phyloP scores from a whole-genome alignment of 352 stramenopile genomes.

The Hyphochytrium catenoides region DNA sequence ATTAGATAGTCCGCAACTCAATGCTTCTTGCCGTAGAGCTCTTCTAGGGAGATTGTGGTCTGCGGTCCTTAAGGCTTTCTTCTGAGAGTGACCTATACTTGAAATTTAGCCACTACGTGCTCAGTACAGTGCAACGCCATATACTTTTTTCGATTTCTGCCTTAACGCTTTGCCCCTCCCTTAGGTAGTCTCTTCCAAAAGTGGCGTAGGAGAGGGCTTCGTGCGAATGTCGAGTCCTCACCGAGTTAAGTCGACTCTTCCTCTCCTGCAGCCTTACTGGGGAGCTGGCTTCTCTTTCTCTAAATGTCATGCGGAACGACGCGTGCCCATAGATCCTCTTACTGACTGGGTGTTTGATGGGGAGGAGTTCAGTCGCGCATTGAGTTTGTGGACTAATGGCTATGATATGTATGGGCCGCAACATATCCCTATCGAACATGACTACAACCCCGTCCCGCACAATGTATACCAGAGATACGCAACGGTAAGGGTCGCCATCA shows the following conservation, averaged over 20 bases:
- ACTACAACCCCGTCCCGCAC: slow-evolving; percentile 15
- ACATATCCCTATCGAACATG: slow-evolving; percentile 27
- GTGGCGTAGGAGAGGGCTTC: neutral
- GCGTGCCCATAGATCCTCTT: slow-evolving; percentile 51
- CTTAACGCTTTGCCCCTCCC: no score
- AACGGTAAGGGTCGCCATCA: no score
- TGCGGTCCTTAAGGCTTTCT: no score
- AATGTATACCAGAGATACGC: no score
- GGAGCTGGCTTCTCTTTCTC: slow-evolving; percentile 45
- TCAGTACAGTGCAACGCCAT: no score
- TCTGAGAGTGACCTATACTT: no score
- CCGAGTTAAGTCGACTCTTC: slow-evolving; percentile 13
- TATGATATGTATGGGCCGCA: slow-evolving; percentile 66
- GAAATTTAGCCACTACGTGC: no score
- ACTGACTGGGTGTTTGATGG: slow-evolving; percentile 48
- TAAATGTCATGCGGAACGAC: slow-evolving; percentile 49
- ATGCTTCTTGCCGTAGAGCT: no score
- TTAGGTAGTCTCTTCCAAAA: slow-evolving; percentile 4
- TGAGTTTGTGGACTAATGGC: slow-evolving; percentile 35
- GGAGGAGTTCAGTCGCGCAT: slow-evolving; percentile 37
- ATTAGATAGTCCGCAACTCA: no score
- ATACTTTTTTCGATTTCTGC: no score
- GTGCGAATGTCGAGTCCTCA: neutral
- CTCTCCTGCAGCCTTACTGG: slow-evolving; percentile 55
- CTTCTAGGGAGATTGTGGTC: no score